phyloP scores from a whole-genome alignment of 2,329 filamentous ascomycete species.

The Pseudogymnoascus sp. region DNA sequence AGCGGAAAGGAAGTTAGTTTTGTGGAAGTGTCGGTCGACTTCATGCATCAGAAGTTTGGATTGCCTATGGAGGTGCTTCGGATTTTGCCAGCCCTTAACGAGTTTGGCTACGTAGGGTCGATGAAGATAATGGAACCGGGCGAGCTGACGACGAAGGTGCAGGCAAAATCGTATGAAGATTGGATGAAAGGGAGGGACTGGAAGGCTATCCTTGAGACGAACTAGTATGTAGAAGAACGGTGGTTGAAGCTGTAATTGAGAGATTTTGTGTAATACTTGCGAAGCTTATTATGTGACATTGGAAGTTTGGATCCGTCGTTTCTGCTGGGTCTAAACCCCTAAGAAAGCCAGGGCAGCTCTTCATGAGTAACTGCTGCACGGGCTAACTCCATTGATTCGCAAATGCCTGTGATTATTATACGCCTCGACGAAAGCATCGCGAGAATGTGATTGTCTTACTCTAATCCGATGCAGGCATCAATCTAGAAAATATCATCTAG shows the following conservation, averaged over 20 bases:
- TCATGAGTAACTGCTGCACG: too few relatives aligned
- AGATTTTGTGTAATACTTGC: conserved; percentile 12
- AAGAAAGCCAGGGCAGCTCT: too few relatives aligned
- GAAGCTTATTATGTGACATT: background rate
- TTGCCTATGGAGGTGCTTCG: conserved; percentile 34
- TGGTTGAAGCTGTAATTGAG: background rate
- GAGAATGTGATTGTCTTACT: too few relatives aligned
- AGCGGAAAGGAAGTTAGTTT: conserved; percentile 32
- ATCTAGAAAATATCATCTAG: too few relatives aligned
- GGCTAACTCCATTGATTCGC: too few relatives aligned
- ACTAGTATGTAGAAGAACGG: background rate
- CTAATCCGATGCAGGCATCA: too few relatives aligned
- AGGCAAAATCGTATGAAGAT: conserved; percentile 27
- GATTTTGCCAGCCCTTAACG: conserved; percentile 29
- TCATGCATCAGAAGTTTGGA: conserved; percentile 31
- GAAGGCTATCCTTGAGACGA: background rate
- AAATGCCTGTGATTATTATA: too few relatives aligned
- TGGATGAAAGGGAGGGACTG: conserved; percentile 19
- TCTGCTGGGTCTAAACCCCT: background rate
- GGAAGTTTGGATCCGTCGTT: background rate
- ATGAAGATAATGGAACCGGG: conserved; percentile 32
- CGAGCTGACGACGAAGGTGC: conserved; percentile 32
- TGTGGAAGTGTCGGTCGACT: conserved; percentile 25
- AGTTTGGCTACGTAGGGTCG: conserved; percentile 37
- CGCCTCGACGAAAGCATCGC: too few relatives aligned